Percentiles rank a stretch among this genome's conserved stretches.
phyloP scores from a whole-genome alignment of 805 yeast species.

The Teunomyces kruisii region DNA sequence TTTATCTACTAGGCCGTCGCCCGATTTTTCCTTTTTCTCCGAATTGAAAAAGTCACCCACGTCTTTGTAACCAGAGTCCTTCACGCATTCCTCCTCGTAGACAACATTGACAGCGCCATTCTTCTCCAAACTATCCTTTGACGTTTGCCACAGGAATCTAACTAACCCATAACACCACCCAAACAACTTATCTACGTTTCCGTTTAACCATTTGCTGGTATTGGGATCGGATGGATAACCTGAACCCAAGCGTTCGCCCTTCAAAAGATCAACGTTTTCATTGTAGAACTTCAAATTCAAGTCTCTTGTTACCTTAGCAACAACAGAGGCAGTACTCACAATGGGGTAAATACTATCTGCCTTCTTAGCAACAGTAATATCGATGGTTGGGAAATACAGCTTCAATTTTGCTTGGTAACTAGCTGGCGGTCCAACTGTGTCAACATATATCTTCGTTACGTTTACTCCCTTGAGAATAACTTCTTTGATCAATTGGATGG shows the following conservation, averaged over 20 bases:
- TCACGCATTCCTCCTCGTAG: conserved; percentile 55
- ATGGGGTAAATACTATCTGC: conserved; percentile 92
- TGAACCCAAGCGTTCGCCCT: conserved; percentile 61
- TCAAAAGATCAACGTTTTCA: conserved; percentile 25
- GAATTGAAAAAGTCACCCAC: conserved; percentile 19
- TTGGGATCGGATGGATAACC: conserved; percentile 95
- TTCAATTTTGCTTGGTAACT: conserved; percentile 77
- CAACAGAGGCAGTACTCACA: conserved; percentile 92
- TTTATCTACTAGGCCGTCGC: not conserved
- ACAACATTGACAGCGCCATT: conserved; percentile 53
- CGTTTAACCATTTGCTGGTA: conserved; percentile 73
- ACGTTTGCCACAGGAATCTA: conserved; percentile 93
- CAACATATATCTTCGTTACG: conserved; percentile 76
- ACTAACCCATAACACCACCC: conserved; percentile 80
- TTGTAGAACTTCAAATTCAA: conserved; percentile 44
- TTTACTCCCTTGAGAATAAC: conserved; percentile 63
- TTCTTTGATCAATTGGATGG: conserved; percentile 72
- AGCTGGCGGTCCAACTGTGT: conserved; percentile 95
- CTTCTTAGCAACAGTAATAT: conserved; percentile 84
- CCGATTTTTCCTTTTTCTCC: not conserved
- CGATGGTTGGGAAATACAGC: conserved; percentile 63
- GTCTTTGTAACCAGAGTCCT: conserved; percentile 30
- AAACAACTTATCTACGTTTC: conserved; percentile 64
- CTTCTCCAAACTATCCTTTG: conserved; percentile 65
- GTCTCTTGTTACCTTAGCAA: conserved; percentile 96